These are phyloP conservation scores for Dalechampia spathulata DNA, from an alignment of 441 rosid genomes.

Conservation along the genomic window DNA sequence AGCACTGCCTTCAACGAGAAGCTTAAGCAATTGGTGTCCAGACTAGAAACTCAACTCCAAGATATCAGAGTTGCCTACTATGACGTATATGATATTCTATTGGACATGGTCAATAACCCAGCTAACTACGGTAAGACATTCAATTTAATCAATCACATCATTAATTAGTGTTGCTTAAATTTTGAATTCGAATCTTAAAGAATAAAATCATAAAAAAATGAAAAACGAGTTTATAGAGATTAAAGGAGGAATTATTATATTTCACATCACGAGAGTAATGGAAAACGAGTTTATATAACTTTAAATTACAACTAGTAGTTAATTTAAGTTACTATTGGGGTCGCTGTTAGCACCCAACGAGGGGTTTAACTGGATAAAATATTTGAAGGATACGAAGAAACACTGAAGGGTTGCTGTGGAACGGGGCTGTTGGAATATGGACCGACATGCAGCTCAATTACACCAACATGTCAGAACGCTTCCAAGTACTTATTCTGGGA, in stretches of 20 bases:
- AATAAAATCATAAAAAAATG: too few relatives aligned
- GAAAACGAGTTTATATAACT: too few relatives aligned
- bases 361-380: too few relatives aligned
- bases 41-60: background rate
- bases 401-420: constrained; percentile 4
- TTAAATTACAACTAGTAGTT: too few relatives aligned
- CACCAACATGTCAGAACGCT: background rate
- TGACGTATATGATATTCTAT: background rate
- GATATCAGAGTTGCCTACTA: background rate
- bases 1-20: background rate
- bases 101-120: background rate
- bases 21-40: background rate
- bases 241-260: too few relatives aligned
- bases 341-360: too few relatives aligned
- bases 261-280: too few relatives aligned
- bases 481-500: constrained; percentile 2
- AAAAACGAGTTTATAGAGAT: too few relatives aligned
- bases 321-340: too few relatives aligned
- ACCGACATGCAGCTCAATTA: background rate
- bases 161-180: too few relatives aligned
- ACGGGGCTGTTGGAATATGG: background rate
- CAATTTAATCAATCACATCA: background rate
- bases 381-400: background rate
- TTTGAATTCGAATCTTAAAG: too few relatives aligned
- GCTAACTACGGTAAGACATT: background rate